Evolutionary conservation across 192 early-diverging fungal species (phyloP).

Genomic region (Mortierella alpina): DNA sequence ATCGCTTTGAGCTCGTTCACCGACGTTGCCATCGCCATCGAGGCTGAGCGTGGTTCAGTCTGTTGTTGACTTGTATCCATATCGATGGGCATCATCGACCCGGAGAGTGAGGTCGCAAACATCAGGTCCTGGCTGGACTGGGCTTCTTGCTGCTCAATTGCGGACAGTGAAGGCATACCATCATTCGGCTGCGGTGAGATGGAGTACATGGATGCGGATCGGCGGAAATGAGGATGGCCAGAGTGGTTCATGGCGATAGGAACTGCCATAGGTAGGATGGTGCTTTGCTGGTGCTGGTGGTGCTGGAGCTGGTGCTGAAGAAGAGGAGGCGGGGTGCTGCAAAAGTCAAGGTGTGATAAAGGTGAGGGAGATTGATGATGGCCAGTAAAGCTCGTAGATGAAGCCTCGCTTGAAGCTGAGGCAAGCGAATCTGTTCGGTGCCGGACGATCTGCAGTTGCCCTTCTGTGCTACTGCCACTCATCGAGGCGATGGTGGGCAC

Average conservation of each 20-base stretch:
- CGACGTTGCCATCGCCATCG: slow-evolving; percentile 2
- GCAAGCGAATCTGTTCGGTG: slow-evolving; percentile 16
- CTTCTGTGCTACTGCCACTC: background rate
- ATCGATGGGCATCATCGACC: too few relatives aligned
- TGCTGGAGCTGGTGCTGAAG: slow-evolving; percentile 12
- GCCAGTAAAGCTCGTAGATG: background rate
- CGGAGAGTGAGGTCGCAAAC: too few relatives aligned
- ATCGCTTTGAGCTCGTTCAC: slow-evolving; percentile 9
- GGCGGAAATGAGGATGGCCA: too few relatives aligned
- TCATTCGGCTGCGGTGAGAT: too few relatives aligned
- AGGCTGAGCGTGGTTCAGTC: too few relatives aligned
- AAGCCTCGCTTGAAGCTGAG: slow-evolving; percentile 1
- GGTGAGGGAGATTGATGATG: slow-evolving; percentile 5
- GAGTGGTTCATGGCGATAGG: too few relatives aligned
- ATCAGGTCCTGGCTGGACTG: too few relatives aligned
- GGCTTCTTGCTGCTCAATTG: too few relatives aligned
- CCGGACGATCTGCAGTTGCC: background rate
- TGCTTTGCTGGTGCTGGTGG: background rate
- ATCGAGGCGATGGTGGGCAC: background rate
- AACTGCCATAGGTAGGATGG: too few relatives aligned
- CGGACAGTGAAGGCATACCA: too few relatives aligned
- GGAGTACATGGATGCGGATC: too few relatives aligned
- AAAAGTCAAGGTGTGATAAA: background rate
- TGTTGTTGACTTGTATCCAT: too few relatives aligned
- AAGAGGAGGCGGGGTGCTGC: background rate